Conservation (phyloP, 2,329 filamentous ascomycete species). For the Talaromyces amestolkiae region DNA sequence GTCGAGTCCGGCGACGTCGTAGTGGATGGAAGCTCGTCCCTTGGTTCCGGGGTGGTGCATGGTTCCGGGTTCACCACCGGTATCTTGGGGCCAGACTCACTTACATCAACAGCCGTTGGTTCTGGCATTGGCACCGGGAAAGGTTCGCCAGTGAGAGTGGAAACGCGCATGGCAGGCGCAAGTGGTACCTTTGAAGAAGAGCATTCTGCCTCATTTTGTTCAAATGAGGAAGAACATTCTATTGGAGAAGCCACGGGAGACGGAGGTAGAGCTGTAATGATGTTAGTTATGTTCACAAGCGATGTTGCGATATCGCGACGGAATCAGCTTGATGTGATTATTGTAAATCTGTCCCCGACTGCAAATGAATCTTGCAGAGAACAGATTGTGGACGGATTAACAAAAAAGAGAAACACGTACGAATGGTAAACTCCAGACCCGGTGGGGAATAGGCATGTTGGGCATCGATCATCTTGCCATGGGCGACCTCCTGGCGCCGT, state of each 20-base stretch:
- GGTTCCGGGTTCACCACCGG: constrained; percentile 5
- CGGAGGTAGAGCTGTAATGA: constrained; percentile 27
- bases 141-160: constrained; percentile 11
- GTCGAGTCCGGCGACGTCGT: constrained; percentile 16
- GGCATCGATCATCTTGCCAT: constrained; percentile 44
- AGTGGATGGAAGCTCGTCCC: not conserved
- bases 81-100: constrained; percentile 33
- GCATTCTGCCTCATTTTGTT: constrained; percentile 27
- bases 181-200: constrained; percentile 28
- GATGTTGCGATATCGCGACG: constrained; percentile 4
- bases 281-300: constrained; percentile 23
- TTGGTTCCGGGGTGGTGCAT: not conserved
- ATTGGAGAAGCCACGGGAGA: constrained; percentile 31
- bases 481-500: constrained; percentile 32
- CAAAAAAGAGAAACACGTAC: constrained; percentile 29
- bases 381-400: constrained; percentile 15
- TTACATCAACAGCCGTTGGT: constrained; percentile 27
- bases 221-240: constrained; percentile 35
- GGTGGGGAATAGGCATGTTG: constrained; percentile 37
- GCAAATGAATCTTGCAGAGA: constrained; percentile 18
- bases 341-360: not conserved
- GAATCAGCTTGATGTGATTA: not conserved
- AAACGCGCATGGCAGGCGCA: constrained; percentile 21
- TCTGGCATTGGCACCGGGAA: constrained; percentile 20
- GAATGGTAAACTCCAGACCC: constrained; percentile 34